Base-by-base conservation (phyloP, 164 flowering plant species). In the Tetracentron sinense region DNA sequence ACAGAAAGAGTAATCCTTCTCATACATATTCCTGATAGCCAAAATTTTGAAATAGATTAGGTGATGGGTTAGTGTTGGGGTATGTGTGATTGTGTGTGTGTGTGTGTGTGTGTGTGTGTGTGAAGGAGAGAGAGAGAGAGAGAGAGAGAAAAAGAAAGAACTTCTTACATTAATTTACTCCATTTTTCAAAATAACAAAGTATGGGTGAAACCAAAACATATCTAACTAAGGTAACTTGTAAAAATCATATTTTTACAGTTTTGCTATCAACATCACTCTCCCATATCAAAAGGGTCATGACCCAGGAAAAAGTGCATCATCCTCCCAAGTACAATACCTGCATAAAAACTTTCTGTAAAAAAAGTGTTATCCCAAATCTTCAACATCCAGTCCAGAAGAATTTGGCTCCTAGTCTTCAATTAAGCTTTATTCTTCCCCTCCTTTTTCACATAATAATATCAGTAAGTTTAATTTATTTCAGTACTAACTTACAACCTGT, bases 91-190 rank as follows among this genome's bases (percentile, higher is more conserved):
- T n/a, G n/a, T n/a, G n/a, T n/a, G n/a, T n/a, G n/a, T 4, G 5
- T 4, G 14, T 10, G 44, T 3, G 38, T 33, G 21, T 27, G 56
- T n/a, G 17, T 7, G 11, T 25, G 30, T 23, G 30, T 11, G 56
- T 20, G 56, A 10, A 30, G 3, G 30, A 10, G 56, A 25, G 57
- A 54, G 57, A 54, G 57, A 54, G 57, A 27, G 33, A 54, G 56
- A 54, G 56, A 54, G 33, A 27, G 56, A 53, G 56, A 54, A 17
- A 27, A 31, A 54, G 57, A 26, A 17, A 23, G 12, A 1, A 52
- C 8, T 23, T 51, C 12, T 26, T 8, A 53, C 28, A 53, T 19
- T 53, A 15, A 25, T 53, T 16, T 10, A 53, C 25, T 53, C 15
- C 6, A 16, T 16, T 28, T 29, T 53, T 55, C 16, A 8, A 29